Base-by-base conservation (phyloP, 2,329 filamentous ascomycete species). In the Periconia digitata region DNA sequence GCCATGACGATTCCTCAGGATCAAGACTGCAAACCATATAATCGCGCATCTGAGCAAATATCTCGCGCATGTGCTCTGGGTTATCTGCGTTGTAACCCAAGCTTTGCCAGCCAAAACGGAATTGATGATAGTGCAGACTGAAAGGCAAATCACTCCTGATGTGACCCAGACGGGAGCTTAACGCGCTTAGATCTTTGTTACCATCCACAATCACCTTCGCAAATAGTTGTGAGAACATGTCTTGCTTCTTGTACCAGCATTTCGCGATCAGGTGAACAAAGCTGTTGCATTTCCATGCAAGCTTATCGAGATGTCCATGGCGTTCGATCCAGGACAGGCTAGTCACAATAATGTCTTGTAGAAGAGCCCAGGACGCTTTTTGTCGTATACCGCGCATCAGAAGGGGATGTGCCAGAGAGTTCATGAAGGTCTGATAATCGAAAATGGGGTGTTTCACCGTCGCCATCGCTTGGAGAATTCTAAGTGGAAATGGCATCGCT, bases 401-500 rank as follows among this genome's bases (percentile, higher is more conserved):
- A 3, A 68, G 52, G 13, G 63, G 63, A 23, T 50, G 37, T 6
- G 59, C 55, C 3, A 67, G 47, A 10, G 54, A 32, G 0, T 46
- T 21, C 6, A 66, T 34, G 18, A 62, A 54, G 8, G 49, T 45
- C 2, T 49, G 15, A 8, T 52, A 47, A 0, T 53, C 47, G 10
- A 61, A 12, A 7, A 27, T 13, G 7, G 23, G 8, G 21, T 37
- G 2, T 8, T 18, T 1, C 45, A 43, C 16, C 49, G 44, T 6
- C 52, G 46, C 42, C 7, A 64, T 18, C 4, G 15, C 47, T 17
- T 44, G 41, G 10, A 69, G 45, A 8, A 63, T 27, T 0, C 51
- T 38, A 1, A 66, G 36, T 6, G 60, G 58, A 44, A 67, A 68
- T 2, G 51, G 21, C 66, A 69, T 68, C 1, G 64, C 64, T 27